Base-by-base conservation (phyloP, 768 basidiomycete species). In the Suillus tomentosus region DNA sequence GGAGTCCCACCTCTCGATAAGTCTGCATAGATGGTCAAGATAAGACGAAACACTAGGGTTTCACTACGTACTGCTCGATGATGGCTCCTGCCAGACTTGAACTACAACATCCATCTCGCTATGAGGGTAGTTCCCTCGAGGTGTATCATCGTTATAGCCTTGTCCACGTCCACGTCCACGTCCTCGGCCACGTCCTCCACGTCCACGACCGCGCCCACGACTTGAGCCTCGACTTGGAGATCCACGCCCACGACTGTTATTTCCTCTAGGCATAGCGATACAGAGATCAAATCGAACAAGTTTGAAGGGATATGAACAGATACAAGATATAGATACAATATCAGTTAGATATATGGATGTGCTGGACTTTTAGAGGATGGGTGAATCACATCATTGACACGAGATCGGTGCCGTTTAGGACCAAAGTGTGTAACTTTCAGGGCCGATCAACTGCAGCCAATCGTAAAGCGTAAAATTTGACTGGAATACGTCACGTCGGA, bases 211-310 rank as follows among this genome's bases (percentile, higher is more conserved):
- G 13, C 13, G 57, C 22, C 74, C 69, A 0, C 67, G 27, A 39
- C 42, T 72, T 37, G 73, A 63, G 34, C 75, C 73, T 3, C 69
- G 67, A 22, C n/a, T n/a, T n/a, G 66, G 60, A 43, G 64, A 63
- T 4, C 76, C 73, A 43, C 73, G 67, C n/a, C 75, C 66, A 55
- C 70, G 65, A 37, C 70, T 54, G n/a, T 64, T 62, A 9, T 57
- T 66, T 59, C 63, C 42, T 63, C 54, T 36, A n/a, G 70, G 70
- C 74, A 75, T 73, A 42, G 7, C 36, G n/a, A 19, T 42, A 53
- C n/a, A 61, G 15, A 4, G 37, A 66, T 61, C 8, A 43, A 4
- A 15, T 45, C 34, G 22, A 42, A 48, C 45, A 63, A 55, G 40
- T 14, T 37, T 8, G 36, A 37, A 37, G 36, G 9, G 62, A 48